A percentile compares a stretch with the other conserved stretches of the same genome.
Evolutionary conservation across 83 land plant genomes (phyloP).

Genomic region (Picea engelmannii): DNA sequence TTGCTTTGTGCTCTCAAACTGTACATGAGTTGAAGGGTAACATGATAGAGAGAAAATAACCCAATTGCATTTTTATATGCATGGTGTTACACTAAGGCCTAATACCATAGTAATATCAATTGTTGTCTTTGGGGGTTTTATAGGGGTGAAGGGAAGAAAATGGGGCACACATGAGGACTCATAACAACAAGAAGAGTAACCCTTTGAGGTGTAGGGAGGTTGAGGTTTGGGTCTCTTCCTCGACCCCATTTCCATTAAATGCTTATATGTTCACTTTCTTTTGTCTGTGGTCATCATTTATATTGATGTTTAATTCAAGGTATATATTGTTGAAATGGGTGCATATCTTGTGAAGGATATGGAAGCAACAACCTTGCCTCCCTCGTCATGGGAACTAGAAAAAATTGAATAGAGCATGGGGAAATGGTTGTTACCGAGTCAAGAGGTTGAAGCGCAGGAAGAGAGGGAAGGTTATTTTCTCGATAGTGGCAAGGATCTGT

Average conservation of each 20-base stretch:
- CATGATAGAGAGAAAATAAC: conserved; percentile 1
- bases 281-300: no score
- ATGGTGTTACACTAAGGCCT: conserved; percentile 17
- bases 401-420: conserved; percentile 75
- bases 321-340: no score
- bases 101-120: conserved; percentile 3
- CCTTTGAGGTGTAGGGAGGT: no score
- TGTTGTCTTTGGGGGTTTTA: not conserved
- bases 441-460: conserved; percentile 1
- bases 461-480: not conserved
- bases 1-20: not conserved
- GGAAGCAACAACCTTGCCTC: no score
- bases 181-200: no score
- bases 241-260: no score
- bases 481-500: not conserved
- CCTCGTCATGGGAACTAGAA: conserved; percentile 61
- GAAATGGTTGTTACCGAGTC: conserved; percentile 24
- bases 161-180: no score
- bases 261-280: no score
- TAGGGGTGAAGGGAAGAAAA: no score
- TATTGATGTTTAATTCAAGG: no score
- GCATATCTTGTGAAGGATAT: no score
- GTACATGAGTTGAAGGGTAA: not conserved
- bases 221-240: no score
- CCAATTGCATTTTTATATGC: conserved; percentile 26